Evolutionary conservation across 352 stramenopile species (phyloP).

Genomic region (Phytophthora niederhauseri): DNA sequence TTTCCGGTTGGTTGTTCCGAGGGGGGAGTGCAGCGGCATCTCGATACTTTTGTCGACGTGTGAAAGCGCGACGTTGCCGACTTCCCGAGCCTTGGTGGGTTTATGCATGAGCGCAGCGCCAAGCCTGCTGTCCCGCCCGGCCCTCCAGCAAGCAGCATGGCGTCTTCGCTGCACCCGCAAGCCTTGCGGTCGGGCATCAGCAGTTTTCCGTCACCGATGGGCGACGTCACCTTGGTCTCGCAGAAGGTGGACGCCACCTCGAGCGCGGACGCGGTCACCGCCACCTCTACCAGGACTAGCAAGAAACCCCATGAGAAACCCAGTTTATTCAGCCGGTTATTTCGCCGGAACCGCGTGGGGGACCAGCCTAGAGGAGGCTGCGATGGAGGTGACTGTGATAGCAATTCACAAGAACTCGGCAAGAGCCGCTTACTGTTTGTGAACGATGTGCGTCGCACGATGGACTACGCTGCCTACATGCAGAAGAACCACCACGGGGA

Average conservation of each 20-base stretch:
- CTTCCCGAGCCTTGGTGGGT: slow-evolving; percentile 18
- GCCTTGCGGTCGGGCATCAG: slow-evolving; percentile 18
- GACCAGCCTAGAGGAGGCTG: not conserved
- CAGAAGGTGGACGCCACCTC: slow-evolving; percentile 33
- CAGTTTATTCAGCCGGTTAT: slow-evolving; percentile 11
- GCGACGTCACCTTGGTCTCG: slow-evolving; percentile 4
- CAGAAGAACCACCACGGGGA: slow-evolving; percentile 45
- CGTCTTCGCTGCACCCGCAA: slow-evolving; percentile 21
- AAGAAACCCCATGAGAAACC: slow-evolving; percentile 4
- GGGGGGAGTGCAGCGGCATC: not conserved
- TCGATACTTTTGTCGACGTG: slow-evolving; percentile 11
- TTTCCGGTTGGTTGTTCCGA: not conserved
- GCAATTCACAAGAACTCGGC: slow-evolving; percentile 13
- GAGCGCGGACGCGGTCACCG: slow-evolving; percentile 2
- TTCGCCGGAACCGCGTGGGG: slow-evolving; percentile 24
- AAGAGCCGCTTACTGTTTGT: slow-evolving; percentile 78
- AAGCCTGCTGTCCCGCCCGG: slow-evolving; percentile 22
- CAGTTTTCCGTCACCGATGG: slow-evolving; percentile 14
- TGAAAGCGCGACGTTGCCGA: slow-evolving; percentile 13
- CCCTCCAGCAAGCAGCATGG: slow-evolving; percentile 32
- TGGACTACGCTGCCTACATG: slow-evolving; percentile 63
- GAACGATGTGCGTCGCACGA: slow-evolving; percentile 68
- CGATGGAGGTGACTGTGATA: not conserved
- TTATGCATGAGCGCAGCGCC: slow-evolving; percentile 34
- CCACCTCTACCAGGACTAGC: not conserved